Evolutionary conservation across 306 rosid species (phyloP).

Genomic region (Quercus variabilis): DNA sequence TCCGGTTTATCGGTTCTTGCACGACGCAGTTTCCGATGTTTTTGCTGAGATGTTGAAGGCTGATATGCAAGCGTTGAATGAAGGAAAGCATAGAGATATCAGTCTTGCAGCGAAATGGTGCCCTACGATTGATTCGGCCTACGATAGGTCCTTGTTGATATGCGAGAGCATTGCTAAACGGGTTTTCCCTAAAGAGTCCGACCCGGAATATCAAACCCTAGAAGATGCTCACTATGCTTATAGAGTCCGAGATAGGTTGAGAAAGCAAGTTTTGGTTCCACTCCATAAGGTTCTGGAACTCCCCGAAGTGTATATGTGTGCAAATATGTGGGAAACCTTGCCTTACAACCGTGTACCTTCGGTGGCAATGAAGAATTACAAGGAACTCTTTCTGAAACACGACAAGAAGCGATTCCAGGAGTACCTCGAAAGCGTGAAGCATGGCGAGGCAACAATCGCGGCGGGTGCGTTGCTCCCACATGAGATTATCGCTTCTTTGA

Average conservation of each 20-base stretch:
- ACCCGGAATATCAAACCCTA: constrained; percentile 47
- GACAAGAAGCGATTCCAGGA: constrained; percentile 44
- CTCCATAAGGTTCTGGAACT: constrained; percentile 54
- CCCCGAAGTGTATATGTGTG: constrained; percentile 70
- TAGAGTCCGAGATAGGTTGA: constrained; percentile 59
- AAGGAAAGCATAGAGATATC: constrained; percentile 24
- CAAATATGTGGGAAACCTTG: constrained; percentile 45
- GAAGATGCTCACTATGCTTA: constrained; percentile 74
- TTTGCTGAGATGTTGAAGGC: constrained; percentile 50
- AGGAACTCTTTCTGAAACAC: constrained; percentile 47
- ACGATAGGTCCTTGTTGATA: constrained; percentile 47
- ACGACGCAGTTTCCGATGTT: too few relatives aligned
- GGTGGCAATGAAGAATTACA: constrained; percentile 56
- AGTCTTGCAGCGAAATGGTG: constrained; percentile 80
- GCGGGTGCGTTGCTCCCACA: constrained; percentile 71
- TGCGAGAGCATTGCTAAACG: constrained; percentile 65
- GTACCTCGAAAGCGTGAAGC: constrained; percentile 42
- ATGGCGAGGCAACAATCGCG: constrained; percentile 43
- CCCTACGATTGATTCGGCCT: constrained; percentile 67
- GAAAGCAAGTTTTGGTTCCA: constrained; percentile 63
- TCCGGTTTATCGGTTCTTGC: too few relatives aligned
- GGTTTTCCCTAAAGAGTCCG: constrained; percentile 41
- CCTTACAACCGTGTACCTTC: constrained; percentile 23
- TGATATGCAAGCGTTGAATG: constrained; percentile 40
- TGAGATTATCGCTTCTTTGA: constrained; percentile 37